A percentile compares a stretch with the other conserved stretches of the same genome.
phyloP scores from a whole-genome alignment of 2,329 filamentous ascomycete species.

The Sclerotinia sclerotiorum region DNA sequence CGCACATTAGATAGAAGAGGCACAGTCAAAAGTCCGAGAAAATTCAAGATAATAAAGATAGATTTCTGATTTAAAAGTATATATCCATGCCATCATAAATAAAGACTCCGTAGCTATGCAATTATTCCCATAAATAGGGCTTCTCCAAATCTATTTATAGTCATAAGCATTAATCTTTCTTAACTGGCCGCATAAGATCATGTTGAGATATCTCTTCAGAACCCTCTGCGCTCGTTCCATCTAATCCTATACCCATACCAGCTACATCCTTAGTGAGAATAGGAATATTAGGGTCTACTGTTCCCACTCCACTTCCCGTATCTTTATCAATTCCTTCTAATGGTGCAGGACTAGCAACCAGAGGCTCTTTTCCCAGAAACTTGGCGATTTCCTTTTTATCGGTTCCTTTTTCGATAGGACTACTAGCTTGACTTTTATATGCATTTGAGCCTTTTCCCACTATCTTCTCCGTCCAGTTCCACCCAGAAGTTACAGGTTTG shows the following conservation, averaged over 20 bases:
- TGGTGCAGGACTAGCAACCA: neutral
- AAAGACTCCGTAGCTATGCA: constrained; percentile 18
- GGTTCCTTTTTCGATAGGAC: neutral
- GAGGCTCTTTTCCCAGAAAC: neutral
- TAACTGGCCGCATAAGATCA: neutral
- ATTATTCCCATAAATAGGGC: neutral
- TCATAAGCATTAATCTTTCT: neutral
- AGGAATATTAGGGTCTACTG: neutral
- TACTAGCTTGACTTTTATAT: neutral
- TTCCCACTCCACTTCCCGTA: neutral
- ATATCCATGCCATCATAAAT: neutral
- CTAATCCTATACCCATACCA: neutral
- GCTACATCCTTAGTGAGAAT: neutral
- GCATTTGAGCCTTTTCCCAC: constrained; percentile 45
- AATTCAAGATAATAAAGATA: neutral
- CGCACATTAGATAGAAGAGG: neutral
- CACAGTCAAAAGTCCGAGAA: too few relatives aligned
- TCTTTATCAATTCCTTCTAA: neutral
- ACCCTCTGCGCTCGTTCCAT: neutral
- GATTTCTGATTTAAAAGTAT: neutral
- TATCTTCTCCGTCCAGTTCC: constrained; percentile 58
- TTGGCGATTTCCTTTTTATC: constrained; percentile 4
- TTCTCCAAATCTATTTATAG: neutral
- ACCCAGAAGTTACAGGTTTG: constrained; percentile 39
- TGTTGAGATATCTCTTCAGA: constrained; percentile 5